Base-by-base conservation (phyloP, 768 basidiomycete species). In the Phlebiopsis flavidoalba region DNA sequence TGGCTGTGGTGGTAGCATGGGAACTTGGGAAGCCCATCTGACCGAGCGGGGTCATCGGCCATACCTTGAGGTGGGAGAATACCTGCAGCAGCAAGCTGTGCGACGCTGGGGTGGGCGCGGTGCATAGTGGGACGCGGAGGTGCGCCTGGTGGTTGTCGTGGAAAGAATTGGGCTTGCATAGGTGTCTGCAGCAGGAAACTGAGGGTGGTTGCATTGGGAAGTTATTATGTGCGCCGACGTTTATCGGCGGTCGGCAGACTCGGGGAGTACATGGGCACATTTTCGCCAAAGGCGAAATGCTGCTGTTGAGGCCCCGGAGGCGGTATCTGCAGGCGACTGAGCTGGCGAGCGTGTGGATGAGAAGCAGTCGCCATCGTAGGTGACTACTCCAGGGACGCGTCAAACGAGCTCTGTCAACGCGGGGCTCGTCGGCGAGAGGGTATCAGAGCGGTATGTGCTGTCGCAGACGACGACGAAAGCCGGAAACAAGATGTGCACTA, bases 101-200 rank as follows among this genome's bases (percentile, higher is more conserved):
- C 82, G 7, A 90, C 75, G 70, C 87, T 90, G 19, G 86, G 75
- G 31, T 79, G 79, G 47, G 77, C 78, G 62, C 85, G 81, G 60
- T 88, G 86, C 60, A 67, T 68, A 2, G 71, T 68, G 0, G 85
- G 85, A 45, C 83, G 82, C 50, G 71, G 76, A 1, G 85, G 85
- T 0, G 79, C 77, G 26, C 73, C 75, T 24, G 81, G 80, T 5
- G 79, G 80, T 37, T 76, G 79, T 0, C 74, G 76, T 36, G 76
- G 74, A 62, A 88, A 89, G 73, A 85, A 88, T 19, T 65, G 61
- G 22, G 82, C 70, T 68, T 91, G 89, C 77, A 91, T 84, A 49
- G 89, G 89, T 4, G 88, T 89, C 69, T 88, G 89, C 54, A 89
- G 73, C 52, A 81, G 64, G 59, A n/a, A 74, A 55, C 36, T 70